Evolutionary conservation across 768 basidiomycete species (phyloP), one percentile per base, ranked within the genome.

Genomic region (Cystofilobasidium capitatum): DNA sequence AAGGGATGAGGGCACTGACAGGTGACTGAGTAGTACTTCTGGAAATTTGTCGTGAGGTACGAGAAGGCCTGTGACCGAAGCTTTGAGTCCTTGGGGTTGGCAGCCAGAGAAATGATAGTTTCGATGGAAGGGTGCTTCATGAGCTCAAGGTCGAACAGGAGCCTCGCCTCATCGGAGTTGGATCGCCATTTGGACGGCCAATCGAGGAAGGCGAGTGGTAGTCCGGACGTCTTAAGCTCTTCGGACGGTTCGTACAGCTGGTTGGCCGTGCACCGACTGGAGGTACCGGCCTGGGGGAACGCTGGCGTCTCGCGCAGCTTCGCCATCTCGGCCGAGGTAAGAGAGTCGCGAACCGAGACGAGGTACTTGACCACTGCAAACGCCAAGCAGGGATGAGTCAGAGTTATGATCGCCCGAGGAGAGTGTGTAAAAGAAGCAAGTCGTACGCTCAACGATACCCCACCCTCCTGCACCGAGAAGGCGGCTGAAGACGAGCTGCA

Each of bases 131-230:
- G 91, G 66, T 81, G 81, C 13, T 85, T 82, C 39, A 71, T 69
- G 0, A 81, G 71, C 0, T 79, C 80, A n/a, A 81, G 79, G 22
- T 82, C 80, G 76, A 84, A 88, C 17, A 93, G 77, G 69, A 97
- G 83, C 72, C 86, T 91, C 0, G 90, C 93, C 86, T 96, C 93
- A 35, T 91, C 90, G 0, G 91, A 91, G 13, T 82, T 83, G 6
- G 81, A 77, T 67, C 83, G 82, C 94, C 94, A 99, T 75, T 87
- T 91, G 1, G 85, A 80, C 0, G 88, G 87, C 94, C 94, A 99
- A 71, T 91, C 90, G 49, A 98, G 80, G 3, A 96, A 74, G 4
- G 93, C 91, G 29, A 98, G 77, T 10, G 83, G 83, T 8, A 98
- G 78, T 58, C 51, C 51, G 9, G 51, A 55, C 29, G 83, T 80